These are phyloP conservation scores for Coemansia sp. DNA, from an alignment of 192 early-diverging fungal genomes.

Conservation along the genomic window DNA sequence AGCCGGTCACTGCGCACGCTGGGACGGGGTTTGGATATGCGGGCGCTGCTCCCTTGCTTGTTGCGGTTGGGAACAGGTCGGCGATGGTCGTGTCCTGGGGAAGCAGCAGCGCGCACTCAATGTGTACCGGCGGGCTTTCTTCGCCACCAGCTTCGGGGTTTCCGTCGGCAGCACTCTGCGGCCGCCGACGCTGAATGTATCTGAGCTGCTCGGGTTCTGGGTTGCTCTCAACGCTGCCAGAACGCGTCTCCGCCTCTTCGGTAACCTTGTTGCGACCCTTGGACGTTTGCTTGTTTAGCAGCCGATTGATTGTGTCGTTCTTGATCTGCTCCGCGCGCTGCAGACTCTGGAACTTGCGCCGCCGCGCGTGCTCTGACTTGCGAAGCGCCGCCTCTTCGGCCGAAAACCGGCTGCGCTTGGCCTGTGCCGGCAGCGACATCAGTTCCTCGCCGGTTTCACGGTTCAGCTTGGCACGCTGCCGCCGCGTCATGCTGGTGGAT, in stretches of 20 bases:
- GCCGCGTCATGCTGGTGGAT: conserved; percentile 55
- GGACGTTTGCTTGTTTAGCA: conserved; percentile 75
- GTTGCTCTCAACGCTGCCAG: conserved; percentile 32
- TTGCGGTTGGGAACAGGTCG: conserved; percentile 17
- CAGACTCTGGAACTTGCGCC: conserved; percentile 73
- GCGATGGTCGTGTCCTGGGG: conserved; percentile 14
- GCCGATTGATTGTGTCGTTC: conserved; percentile 72
- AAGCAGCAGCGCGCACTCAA: conserved; percentile 16
- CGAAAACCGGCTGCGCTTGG: conserved; percentile 61
- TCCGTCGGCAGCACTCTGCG: background rate
- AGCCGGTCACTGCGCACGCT: conserved; percentile 50
- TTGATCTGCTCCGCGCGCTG: conserved; percentile 71
- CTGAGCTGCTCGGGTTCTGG: conserved; percentile 10
- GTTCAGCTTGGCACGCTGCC: conserved; percentile 66
- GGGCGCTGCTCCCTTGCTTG: conserved; percentile 11
- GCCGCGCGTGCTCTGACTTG: conserved; percentile 69
- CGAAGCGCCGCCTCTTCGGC: conserved; percentile 67
- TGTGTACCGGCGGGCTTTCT: background rate
- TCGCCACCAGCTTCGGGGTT: background rate
- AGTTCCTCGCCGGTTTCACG: conserved; percentile 57
- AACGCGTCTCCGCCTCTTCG: conserved; percentile 53
- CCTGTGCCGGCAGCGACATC: conserved; percentile 64
- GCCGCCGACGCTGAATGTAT: conserved; percentile 28
- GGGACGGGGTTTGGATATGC: conserved; percentile 51
- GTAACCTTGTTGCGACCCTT: conserved; percentile 63